Evolutionary conservation across 306 rosid genomes (phyloP).

Genomic region (Mucuna pruriens): DNA sequence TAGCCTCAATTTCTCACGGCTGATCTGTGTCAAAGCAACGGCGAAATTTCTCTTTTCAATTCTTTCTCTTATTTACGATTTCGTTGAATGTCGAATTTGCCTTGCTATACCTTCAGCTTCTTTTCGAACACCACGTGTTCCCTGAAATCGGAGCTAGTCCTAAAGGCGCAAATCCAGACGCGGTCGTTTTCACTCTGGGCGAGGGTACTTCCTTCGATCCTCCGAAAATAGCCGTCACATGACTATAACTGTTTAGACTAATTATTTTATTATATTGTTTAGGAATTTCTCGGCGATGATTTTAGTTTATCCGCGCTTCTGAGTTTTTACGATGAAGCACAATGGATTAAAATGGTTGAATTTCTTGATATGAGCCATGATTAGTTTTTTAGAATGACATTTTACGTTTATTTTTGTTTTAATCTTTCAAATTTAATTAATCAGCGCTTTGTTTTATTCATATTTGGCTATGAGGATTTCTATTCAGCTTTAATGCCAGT

Average conservation of each 20-base stretch:
- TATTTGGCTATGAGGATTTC: constrained; percentile 62
- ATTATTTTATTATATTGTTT: neutral
- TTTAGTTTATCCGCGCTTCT: constrained; percentile 68
- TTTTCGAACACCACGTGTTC: constrained; percentile 44
- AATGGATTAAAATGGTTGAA: constrained; percentile 59
- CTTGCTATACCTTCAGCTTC: constrained; percentile 83
- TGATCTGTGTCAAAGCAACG: constrained; percentile 56
- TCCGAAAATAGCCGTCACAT: constrained; percentile 53
- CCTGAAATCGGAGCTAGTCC: constrained; percentile 66
- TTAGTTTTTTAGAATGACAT: neutral
- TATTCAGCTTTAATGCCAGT: constrained; percentile 88
- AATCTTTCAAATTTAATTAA: neutral
- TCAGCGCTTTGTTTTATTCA: neutral
- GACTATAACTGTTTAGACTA: no score
- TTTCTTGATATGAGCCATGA: constrained; percentile 82
- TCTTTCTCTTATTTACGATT: neutral
- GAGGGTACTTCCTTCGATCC: constrained; percentile 36
- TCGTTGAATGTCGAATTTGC: constrained; percentile 30
- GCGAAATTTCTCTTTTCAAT: constrained; percentile 1
- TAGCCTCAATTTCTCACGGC: constrained; percentile 36
- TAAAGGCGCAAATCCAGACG: constrained; percentile 55
- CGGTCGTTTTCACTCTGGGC: constrained; percentile 54
- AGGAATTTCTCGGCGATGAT: constrained; percentile 48
- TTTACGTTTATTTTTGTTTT: neutral
- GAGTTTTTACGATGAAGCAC: constrained; percentile 63